Base-by-base conservation (phyloP, 2,329 filamentous ascomycete genomes). In the Exophiala xenobiotica region DNA sequence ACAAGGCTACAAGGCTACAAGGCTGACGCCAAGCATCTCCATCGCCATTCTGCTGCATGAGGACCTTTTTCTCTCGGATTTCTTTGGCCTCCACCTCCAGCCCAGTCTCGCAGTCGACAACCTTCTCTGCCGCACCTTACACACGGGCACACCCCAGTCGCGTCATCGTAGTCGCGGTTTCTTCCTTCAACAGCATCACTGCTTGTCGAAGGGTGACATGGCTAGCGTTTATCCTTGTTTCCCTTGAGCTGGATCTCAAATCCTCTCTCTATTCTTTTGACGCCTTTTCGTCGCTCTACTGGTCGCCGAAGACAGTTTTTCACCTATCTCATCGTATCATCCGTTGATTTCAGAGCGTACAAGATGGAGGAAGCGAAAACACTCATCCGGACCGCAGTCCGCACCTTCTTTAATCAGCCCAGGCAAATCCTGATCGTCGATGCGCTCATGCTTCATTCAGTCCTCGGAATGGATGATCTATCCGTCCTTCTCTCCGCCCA, bases 401-500 rank as follows among this genome's bases (percentile, higher is more conserved):
- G 90, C 67, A 85, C 88, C 50, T 95, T 96, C 74, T 95, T 93
- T 71, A 81, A 88, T 59, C 90, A 87, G 27, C 57, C 57, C 6
- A 87, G 90, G 64, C 86, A 93, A 65, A 85, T 93, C 56, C 79
- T 95, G 40, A 83, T 91, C 47, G 75, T 93, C 62, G 87, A 95
- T 75, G 88, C 90, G 57, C 79, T 90, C 54, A 81, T 87, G 65
- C 82, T 85, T 52, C 86, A 89, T 70, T 85, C 80, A 71, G 88
- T 80, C 49, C 78, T 97, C 53, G 86, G 90, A 64, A 88, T 95
- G 65, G 86, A 90, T 65, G 93, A 99, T 65, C 78, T 99, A 56
- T 87, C 88, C 37, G 86, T 90, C 63, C 77, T 97, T 19, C 86
- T 96, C 71, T 86, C 86, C 56, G 90, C 95, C 73, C 92, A 96